Evolutionary conservation across 148 eudicot species (phyloP).

Genomic region (Diospyros lotus): DNA sequence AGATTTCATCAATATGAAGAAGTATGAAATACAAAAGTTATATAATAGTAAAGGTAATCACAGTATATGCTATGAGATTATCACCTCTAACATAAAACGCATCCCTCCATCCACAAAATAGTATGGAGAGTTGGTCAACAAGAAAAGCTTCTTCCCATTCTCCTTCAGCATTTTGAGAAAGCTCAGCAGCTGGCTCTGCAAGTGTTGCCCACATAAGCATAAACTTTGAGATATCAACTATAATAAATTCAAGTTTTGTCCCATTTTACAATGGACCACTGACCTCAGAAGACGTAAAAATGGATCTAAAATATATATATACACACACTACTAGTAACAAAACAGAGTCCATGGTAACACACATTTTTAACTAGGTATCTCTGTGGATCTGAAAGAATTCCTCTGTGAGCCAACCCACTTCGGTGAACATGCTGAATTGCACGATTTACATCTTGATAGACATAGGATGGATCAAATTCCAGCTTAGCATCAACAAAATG

Average conservation of each 20-base stretch:
- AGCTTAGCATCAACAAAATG: constrained; percentile 94
- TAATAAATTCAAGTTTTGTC: background rate
- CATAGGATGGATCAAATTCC: constrained; percentile 92
- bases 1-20: constrained; percentile 6
- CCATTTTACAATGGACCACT: background rate
- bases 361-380: constrained; percentile 97
- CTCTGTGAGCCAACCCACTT: constrained; percentile 87
- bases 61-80: background rate
- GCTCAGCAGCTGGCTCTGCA: constrained; percentile 62
- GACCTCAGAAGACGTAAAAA: constrained; percentile 9
- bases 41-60: background rate
- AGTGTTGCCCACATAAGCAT: constrained; percentile 14
- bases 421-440: constrained; percentile 93
- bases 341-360: constrained; percentile 20
- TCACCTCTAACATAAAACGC: constrained; percentile 93
- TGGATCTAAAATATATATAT: background rate
- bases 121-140: constrained; percentile 95
- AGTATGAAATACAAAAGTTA: background rate
- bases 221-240: background rate
- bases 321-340: constrained; percentile 4
- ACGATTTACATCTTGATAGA: constrained; percentile 84
- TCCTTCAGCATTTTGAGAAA: constrained; percentile 83
- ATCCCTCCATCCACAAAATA: constrained; percentile 99
- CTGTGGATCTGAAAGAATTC: constrained; percentile 78
- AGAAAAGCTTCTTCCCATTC: constrained; percentile 90